Evolutionary conservation across 768 basidiomycete genomes (phyloP).

Genomic region (Lepiota venenata): DNA sequence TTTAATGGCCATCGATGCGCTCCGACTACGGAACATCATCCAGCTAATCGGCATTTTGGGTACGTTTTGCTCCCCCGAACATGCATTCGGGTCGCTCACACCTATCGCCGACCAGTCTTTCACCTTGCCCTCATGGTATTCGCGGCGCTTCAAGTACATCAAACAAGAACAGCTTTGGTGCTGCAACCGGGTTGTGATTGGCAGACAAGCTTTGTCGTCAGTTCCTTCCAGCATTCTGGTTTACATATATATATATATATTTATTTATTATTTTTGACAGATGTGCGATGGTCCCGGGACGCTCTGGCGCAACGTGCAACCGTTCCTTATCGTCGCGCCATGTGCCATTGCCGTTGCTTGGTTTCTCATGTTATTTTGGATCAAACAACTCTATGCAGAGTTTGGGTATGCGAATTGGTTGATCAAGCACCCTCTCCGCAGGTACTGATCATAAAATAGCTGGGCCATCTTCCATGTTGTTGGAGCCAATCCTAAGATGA

Average conservation of each 20-base stretch:
- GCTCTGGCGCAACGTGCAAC: conserved; percentile 57
- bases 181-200: conserved; percentile 28
- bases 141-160: conserved; percentile 72
- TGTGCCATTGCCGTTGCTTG: conserved; percentile 65
- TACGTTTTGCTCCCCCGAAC: conserved; percentile 26
- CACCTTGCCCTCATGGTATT: conserved; percentile 72
- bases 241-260: background rate
- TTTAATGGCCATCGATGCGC: conserved; percentile 80
- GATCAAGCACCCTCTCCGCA: background rate
- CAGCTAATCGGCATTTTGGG: conserved; percentile 73
- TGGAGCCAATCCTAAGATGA: conserved; percentile 82
- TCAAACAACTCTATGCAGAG: conserved; percentile 70
- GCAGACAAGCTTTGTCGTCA: conserved; percentile 33
- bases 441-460: conserved; percentile 31
- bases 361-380: conserved; percentile 64
- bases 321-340: conserved; percentile 72
- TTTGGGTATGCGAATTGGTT: conserved; percentile 62
- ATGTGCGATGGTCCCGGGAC: conserved; percentile 45
- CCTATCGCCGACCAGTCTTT: conserved; percentile 46
- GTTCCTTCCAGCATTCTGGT: conserved; percentile 16
- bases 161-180: conserved; percentile 65
- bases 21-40: conserved; percentile 73
- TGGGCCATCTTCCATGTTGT: conserved; percentile 93
- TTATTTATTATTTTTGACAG: conserved; percentile 32
- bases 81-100: background rate